Evolutionary conservation across 2,329 filamentous ascomycete genomes (phyloP).

Genomic region (Triangularia verruculosa): DNA sequence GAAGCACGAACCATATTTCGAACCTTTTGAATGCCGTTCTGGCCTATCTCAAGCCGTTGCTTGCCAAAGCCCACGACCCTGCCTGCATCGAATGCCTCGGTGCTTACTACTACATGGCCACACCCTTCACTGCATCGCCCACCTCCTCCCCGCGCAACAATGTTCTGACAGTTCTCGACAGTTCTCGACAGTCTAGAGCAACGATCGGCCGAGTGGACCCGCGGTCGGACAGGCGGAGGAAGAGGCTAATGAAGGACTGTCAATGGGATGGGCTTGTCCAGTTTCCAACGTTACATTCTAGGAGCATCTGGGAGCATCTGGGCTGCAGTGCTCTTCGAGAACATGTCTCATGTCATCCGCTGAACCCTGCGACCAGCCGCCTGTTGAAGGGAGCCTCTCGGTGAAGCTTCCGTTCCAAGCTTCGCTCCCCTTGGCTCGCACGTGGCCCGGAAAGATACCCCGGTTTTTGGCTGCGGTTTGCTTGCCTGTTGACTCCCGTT

Average conservation of each 20-base stretch:
- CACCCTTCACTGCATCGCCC: not conserved
- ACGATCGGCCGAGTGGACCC: constrained; percentile 1
- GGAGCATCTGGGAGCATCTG: not conserved
- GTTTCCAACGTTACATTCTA: not conserved
- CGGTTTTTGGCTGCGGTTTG: not conserved
- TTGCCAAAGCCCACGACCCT: not conserved
- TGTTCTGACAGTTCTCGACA: not conserved
- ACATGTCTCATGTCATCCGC: not conserved
- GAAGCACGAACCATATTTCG: not conserved
- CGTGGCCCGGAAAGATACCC: constrained; percentile 15
- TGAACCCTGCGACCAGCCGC: not conserved
- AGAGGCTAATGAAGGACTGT: constrained; percentile 15
- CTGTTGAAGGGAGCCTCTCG: constrained; percentile 3
- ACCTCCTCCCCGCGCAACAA: not conserved
- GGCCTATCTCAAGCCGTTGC: not conserved
- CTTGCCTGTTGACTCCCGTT: not conserved
- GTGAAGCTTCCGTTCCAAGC: constrained; percentile 2
- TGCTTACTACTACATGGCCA: not conserved
- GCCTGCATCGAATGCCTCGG: not conserved
- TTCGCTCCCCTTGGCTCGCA: constrained; percentile 8
- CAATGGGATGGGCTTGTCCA: not conserved
- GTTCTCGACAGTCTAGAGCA: not conserved
- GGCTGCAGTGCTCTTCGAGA: not conserved
- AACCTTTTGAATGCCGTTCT: not conserved
- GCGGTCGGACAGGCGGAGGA: constrained; percentile 1